Evolutionary conservation across 805 yeast species (phyloP), one percentile per base, ranked within the genome.

Genomic region (Schwanniomyces polymorphus): DNA sequence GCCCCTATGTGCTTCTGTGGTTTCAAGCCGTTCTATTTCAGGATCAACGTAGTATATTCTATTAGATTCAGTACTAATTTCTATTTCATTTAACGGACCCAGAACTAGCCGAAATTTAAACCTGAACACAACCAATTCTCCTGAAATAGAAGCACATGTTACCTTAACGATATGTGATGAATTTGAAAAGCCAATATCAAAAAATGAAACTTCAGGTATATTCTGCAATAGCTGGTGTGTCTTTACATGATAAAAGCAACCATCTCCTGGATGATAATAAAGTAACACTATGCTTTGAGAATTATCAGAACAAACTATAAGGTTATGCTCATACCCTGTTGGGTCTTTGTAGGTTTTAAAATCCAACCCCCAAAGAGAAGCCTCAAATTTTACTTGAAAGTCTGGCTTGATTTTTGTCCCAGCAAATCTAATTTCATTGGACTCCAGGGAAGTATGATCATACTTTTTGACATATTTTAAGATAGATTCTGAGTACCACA

Each of bases 341-440:
- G 38, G 16, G 18, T 52, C 59, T 5, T 37, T 26, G 25, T 57
- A 56, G 2, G 56, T 41, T n/a, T 61, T 52, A 33, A 77, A 61
- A 55, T 82, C 87, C 16, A 81, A 54, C 0, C 88, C 88, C 91
- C 91, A 85, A 1, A 76, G 80, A 1, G 86, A 80, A 1, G 76
- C 63, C 5, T 65, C 65, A 41, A 76, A 53, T 27, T 61, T 65
- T 3, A 77, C 45, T 23, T 54, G 57, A 29, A 63, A 55, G 17
- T 59, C 67, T 2, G 72, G 59, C 5, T 54, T 49, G 1, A 65
- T 46, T 27, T 53, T 53, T 9, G 59, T 44, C 7, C 59, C 63
- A 51, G 35, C 55, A 48, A 52, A 62, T 51, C 53, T 16, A 27
- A 45, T 50, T 21, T 43, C 45, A 14, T 46, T 31, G 53, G 47